These are phyloP conservation scores for Aspergillus ostianus DNA, from an alignment of 495 filamentous ascomycete genomes.

Conservation along the genomic window DNA sequence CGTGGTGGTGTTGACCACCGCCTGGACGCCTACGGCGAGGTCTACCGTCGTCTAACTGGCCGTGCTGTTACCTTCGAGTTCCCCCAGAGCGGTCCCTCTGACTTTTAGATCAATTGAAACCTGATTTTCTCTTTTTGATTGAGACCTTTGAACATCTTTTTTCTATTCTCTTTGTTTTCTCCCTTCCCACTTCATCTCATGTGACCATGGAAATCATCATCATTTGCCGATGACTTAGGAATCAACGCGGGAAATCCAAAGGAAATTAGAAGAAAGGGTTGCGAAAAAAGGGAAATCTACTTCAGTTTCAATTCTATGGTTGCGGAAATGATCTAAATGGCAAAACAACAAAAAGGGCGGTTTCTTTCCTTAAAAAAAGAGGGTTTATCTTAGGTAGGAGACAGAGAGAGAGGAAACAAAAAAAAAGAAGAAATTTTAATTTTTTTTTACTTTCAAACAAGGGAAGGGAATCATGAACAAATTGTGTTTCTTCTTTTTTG, in stretches of 20 bases:
- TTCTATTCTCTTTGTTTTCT: background rate
- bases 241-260: background rate
- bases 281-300: background rate
- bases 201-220: constrained; percentile 1
- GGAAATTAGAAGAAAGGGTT: constrained; percentile 1
- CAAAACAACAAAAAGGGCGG: background rate
- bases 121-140: constrained; percentile 7
- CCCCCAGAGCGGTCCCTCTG: constrained; percentile 71
- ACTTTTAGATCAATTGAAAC: constrained; percentile 63
- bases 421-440: constrained; percentile 1
- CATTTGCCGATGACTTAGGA: constrained; percentile 1
- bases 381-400: background rate
- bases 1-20: constrained; percentile 96
- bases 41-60: constrained; percentile 94
- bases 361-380: background rate
- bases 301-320: background rate
- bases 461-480: background rate
- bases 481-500: too few relatives aligned
- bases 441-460: background rate
- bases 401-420: background rate
- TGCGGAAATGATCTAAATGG: background rate
- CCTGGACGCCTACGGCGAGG: constrained; percentile 98
- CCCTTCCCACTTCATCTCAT: background rate
- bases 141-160: background rate
- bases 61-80: constrained; percentile 96